Evolutionary conservation across 148 eudicot species (phyloP).

Genomic region (Amaranthus cruentus): DNA sequence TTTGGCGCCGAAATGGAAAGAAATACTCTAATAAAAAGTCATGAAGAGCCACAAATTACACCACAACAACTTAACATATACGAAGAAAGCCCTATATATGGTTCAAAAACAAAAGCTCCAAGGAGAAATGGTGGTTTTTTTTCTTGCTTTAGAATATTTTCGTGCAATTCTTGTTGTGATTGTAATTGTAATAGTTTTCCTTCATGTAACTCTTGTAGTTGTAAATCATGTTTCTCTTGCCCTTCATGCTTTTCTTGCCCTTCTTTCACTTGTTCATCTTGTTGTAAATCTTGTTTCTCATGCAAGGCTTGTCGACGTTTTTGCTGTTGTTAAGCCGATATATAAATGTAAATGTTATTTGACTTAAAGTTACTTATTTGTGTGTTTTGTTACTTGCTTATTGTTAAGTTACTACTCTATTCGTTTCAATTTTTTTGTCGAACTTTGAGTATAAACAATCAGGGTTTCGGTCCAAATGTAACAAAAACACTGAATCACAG

Average conservation of each 20-base stretch:
- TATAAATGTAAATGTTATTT: too few relatives aligned
- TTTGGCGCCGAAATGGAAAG: slow-evolving; percentile 11
- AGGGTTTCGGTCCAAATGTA: too few relatives aligned
- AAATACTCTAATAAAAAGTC: background rate
- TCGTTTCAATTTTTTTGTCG: too few relatives aligned
- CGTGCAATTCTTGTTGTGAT: background rate
- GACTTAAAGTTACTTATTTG: too few relatives aligned
- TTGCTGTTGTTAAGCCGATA: too few relatives aligned
- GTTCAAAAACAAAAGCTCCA: background rate
- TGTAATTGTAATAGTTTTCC: background rate
- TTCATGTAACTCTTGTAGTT: background rate
- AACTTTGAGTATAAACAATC: too few relatives aligned
- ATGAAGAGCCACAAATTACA: background rate
- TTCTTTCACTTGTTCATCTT: slow-evolving; percentile 2
- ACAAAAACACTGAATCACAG: too few relatives aligned
- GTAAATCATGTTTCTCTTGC: background rate
- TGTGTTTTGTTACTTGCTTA: too few relatives aligned
- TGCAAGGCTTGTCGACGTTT: background rate
- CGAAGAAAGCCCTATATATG: too few relatives aligned
- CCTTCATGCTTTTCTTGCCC: slow-evolving; percentile 4
- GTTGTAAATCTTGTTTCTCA: background rate
- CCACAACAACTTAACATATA: background rate
- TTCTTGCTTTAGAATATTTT: background rate
- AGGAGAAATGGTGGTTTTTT: background rate
- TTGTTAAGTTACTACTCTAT: too few relatives aligned